Conservation (phyloP, 140 eudicot genomes). For the Erigeron philadelphicus region DNA sequence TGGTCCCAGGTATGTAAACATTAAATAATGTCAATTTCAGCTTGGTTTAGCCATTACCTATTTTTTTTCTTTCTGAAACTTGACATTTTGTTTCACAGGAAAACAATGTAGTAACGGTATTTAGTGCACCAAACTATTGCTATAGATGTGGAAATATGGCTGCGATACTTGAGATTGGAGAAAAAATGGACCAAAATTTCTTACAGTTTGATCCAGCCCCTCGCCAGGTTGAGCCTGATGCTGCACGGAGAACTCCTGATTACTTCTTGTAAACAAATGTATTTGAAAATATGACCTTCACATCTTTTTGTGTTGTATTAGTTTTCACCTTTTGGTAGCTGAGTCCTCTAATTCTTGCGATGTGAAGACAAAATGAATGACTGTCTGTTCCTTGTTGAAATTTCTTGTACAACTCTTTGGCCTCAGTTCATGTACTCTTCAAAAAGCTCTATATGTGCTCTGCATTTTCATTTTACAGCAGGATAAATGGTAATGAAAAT, state of each 20-base stretch:
- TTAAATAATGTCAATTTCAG: background rate
- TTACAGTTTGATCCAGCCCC: slow-evolving; percentile 46
- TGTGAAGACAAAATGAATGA: slow-evolving; percentile 11
- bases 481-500: background rate
- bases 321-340: slow-evolving; percentile 5
- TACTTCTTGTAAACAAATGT: slow-evolving; percentile 35
- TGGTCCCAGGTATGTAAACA: slow-evolving; percentile 41
- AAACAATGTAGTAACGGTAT: slow-evolving; percentile 41
- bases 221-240: slow-evolving; percentile 38
- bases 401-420: slow-evolving; percentile 10
- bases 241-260: slow-evolving; percentile 40
- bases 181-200: slow-evolving; percentile 40
- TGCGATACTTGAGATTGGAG: slow-evolving; percentile 44
- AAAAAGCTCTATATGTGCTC: background rate
- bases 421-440: slow-evolving; percentile 14
- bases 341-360: slow-evolving; percentile 19
- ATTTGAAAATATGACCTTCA: slow-evolving; percentile 16
- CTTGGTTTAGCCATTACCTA: background rate
- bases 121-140: slow-evolving; percentile 45
- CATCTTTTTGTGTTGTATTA: slow-evolving; percentile 26
- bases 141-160: slow-evolving; percentile 49
- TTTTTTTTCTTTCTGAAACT: background rate
- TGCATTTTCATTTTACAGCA: background rate
- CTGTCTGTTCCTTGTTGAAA: slow-evolving; percentile 22
- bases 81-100: slow-evolving; percentile 22